Base-by-base conservation (phyloP, 2,329 filamentous ascomycete genomes). In the Cytospora mali region DNA sequence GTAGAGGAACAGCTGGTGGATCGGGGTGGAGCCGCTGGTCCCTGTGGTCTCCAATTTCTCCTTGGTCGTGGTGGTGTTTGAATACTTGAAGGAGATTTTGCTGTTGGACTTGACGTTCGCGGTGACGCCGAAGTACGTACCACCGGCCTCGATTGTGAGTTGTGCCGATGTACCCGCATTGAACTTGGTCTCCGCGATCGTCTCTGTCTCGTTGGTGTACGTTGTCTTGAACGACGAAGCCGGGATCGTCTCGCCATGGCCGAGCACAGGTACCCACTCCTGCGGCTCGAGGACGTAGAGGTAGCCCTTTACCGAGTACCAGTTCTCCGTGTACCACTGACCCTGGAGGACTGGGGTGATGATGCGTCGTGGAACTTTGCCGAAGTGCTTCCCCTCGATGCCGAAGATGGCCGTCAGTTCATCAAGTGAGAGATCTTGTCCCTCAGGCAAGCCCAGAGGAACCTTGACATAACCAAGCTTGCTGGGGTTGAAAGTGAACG, bases 1-100 rank as follows among this genome's bases (percentile, higher is more conserved):
- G 42, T 46, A 46, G 42, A 46, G n/a, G n/a, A 46, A 46, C 42
- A 46, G n/a, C n/a, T 46, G 42, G n/a, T 46, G 42, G 42, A 46
- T 46, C n/a, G 42, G 42, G 7, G 42, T 46, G 42, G 0, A 4
- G 42, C 42, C 42, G 42, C 42, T 46, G 42, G 42, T 46, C 2
- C 42, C 42, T 11, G n/a, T 23, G 42, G 42, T 46, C 42, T 46
- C 42, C 6, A 46, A 10, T n/a, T 2, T 21, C 42, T 46, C 42
- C 42, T 10, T 46, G 42, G 42, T 46, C 42, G 42, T 46, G n/a
- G 42, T 46, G 21, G n/a, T 46, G 21, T n/a, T 46, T 10, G 42
- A 46, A 11, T 46, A 46, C 42, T n/a, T 3, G n/a, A 46, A 46
- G n/a, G 42, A 21, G n/a, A 46, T 46, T 9, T 46, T n/a, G n/a